Conservation (phyloP, 139 green algal genomes). For the Diplosphaera chodatii region DNA sequence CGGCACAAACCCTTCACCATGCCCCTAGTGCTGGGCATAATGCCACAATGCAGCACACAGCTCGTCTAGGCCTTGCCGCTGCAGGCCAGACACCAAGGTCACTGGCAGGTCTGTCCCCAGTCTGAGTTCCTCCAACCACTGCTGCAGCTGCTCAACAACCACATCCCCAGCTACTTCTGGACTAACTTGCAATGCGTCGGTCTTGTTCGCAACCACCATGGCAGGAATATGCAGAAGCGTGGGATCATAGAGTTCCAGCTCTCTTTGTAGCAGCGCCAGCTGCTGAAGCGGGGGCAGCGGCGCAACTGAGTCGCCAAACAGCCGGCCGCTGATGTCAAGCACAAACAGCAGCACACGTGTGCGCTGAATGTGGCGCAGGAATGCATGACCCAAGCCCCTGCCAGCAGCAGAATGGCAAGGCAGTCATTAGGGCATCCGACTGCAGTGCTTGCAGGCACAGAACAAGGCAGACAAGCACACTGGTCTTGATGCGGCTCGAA, state of each 20-base stretch:
- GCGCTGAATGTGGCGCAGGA: constrained; percentile 66
- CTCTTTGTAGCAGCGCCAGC: constrained; percentile 47
- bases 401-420: constrained; percentile 5
- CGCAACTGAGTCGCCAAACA: neutral
- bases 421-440: too few species aligned
- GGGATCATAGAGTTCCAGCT: constrained; percentile 43
- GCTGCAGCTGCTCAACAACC: too few species aligned
- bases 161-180: too few species aligned
- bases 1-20: too few species aligned
- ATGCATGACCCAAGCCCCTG: constrained; percentile 58
- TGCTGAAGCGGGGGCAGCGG: constrained; percentile 29
- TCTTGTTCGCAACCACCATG: constrained; percentile 67
- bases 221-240: constrained; percentile 21
- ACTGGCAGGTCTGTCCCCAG: neutral
- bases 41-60: neutral
- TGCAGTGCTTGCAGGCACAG: neutral
- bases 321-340: constrained; percentile 43
- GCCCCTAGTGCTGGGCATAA: too few species aligned
- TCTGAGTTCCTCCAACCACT: neutral
- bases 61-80: neutral
- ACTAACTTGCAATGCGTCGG: constrained; percentile 21
- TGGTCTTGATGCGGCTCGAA: too few species aligned
- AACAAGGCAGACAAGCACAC: too few species aligned
- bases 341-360: constrained; percentile 47
- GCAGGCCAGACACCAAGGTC: neutral